Conservation (phyloP, 805 yeast species). For the Candida michaelii region DNA sequence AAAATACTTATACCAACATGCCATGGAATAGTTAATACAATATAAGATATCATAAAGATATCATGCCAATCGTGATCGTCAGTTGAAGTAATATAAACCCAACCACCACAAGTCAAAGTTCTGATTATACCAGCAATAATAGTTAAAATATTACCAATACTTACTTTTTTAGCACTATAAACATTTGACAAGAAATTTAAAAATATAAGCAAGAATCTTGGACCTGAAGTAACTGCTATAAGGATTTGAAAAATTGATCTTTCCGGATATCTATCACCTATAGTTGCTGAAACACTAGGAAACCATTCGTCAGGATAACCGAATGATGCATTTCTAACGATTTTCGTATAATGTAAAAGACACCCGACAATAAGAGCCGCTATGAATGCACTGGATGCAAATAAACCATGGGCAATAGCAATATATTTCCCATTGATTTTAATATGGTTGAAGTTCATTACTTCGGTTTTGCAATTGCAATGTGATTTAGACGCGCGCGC, state of each 20-base stretch:
- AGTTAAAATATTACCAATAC: conserved; percentile 6
- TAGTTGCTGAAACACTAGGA: conserved; percentile 95
- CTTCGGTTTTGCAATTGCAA: background rate
- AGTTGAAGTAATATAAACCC: conserved; percentile 96
- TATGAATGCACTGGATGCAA: conserved; percentile 72
- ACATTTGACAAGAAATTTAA: conserved; percentile 47
- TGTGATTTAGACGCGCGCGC: background rate
- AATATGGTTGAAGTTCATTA: conserved; percentile 9
- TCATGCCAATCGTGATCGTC: conserved; percentile 98
- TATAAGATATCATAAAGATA: conserved; percentile 89
- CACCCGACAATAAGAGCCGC: conserved; percentile 75
- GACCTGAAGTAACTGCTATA: conserved; percentile 92
- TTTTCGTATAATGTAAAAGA: conserved; percentile 78
- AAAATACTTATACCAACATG: conserved; percentile 58
- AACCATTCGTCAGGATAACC: conserved; percentile 99
- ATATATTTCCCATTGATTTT: conserved; percentile 63
- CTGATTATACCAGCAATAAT: conserved; percentile 74
- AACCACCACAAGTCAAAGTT: conserved; percentile 95
- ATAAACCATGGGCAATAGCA: conserved; percentile 69
- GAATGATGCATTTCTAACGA: conserved; percentile 79
- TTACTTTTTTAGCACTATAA: conserved; percentile 11
- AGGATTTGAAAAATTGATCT: conserved; percentile 86
- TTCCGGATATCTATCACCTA: conserved; percentile 97
- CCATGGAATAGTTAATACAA: conserved; percentile 91
- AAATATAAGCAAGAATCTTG: conserved; percentile 68